These are phyloP conservation scores for Malus orientalis DNA, from an alignment of 306 rosid species.

Conservation along the genomic window DNA sequence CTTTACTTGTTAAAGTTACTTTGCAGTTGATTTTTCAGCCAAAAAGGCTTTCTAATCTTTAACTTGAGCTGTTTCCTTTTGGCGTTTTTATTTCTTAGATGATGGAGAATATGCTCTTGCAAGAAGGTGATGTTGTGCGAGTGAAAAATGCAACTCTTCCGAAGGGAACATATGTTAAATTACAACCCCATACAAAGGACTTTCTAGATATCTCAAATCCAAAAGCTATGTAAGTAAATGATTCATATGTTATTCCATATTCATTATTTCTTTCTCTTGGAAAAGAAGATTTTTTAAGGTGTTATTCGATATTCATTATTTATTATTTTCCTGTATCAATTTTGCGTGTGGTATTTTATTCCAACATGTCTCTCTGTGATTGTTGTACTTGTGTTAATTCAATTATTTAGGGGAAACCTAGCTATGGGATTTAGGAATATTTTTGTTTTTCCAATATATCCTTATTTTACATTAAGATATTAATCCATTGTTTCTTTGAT, in stretches of 20 bases:
- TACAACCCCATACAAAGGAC: slow-evolving; percentile 96
- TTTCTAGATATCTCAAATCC: slow-evolving; percentile 96
- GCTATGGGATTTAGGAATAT: not conserved
- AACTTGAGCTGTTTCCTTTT: slow-evolving; percentile 1
- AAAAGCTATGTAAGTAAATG: slow-evolving; percentile 85
- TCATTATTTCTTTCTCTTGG: not conserved
- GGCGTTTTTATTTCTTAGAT: slow-evolving; percentile 37
- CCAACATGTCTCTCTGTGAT: not conserved
- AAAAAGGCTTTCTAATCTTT: slow-evolving; percentile 2
- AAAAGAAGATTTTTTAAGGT: not conserved
- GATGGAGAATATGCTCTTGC: slow-evolving; percentile 98
- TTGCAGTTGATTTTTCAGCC: not conserved
- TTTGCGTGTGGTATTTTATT: not conserved
- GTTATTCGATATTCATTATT: not conserved
- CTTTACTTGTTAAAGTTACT: slow-evolving; percentile 1
- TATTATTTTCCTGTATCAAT: not conserved
- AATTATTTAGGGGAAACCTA: not conserved
- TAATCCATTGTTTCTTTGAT: not conserved
- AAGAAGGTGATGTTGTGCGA: slow-evolving; percentile 81
- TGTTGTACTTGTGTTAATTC: not conserved
- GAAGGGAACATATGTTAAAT: slow-evolving; percentile 90
- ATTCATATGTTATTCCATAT: slow-evolving; percentile 8
- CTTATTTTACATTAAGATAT: not conserved
- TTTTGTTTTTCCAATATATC: not conserved
- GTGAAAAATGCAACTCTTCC: slow-evolving; percentile 94